Conservation (phyloP, 305 asterid genomes). For the Fraxinus velutina region DNA sequence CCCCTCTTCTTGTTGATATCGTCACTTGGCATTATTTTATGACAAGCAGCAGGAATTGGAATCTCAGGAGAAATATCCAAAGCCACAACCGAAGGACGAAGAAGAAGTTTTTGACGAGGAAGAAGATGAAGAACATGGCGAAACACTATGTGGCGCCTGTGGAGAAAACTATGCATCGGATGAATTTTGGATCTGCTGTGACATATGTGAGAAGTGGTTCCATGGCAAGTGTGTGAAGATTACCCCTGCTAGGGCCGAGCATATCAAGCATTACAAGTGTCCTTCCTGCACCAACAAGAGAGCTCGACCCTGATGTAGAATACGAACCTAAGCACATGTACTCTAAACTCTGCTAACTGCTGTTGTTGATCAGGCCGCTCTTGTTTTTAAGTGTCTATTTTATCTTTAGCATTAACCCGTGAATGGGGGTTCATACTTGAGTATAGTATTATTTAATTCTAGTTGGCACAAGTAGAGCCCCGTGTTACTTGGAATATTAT, state of each 20-base stretch:
- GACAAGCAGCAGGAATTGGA: constrained; percentile 29
- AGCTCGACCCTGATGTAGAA: constrained; percentile 35
- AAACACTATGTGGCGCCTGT: constrained; percentile 42
- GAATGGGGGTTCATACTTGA: constrained; percentile 26
- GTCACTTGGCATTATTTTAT: constrained; percentile 4
- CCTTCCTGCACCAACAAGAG: constrained; percentile 58
- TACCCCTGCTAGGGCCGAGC: constrained; percentile 46
- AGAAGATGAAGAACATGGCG: constrained; percentile 40
- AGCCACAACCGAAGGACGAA: constrained; percentile 28
- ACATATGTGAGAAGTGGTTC: constrained; percentile 48
- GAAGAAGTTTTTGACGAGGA: constrained; percentile 33
- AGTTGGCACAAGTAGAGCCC: constrained; percentile 24
- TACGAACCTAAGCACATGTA: constrained; percentile 1
- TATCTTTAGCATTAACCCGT: constrained; percentile 26
- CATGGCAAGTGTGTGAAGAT: constrained; percentile 54
- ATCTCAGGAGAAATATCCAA: constrained; percentile 25
- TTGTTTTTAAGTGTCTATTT: constrained; percentile 18
- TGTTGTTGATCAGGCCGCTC: constrained; percentile 18
- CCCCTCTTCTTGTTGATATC: background rate
- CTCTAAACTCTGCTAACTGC: constrained; percentile 6
- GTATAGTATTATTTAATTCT: constrained; percentile 26
- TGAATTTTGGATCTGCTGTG: constrained; percentile 52
- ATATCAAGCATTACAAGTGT: constrained; percentile 49
- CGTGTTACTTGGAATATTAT: constrained; percentile 13
- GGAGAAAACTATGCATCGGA: constrained; percentile 35